Evolutionary conservation across 2,329 filamentous ascomycete species (phyloP), one percentile per base, ranked within the genome.

Genomic region (Rachicladosporium sp.): DNA sequence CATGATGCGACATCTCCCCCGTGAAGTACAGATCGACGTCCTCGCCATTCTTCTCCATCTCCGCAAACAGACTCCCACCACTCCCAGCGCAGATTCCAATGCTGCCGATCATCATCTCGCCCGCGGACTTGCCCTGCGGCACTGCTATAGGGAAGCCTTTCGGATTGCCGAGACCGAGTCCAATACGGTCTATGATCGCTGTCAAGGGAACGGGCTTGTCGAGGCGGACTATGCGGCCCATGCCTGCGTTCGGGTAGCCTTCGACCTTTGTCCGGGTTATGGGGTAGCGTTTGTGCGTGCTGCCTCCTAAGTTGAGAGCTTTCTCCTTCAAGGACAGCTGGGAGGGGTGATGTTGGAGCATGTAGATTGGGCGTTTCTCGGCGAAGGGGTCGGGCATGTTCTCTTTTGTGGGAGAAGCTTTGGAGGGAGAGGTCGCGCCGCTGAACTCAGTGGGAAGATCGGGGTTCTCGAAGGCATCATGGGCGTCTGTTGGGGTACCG

Each of bases 1-100:
- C 86, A 57, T 98, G 91, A 58, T 98, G 91, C 53, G 77, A 83
- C 69, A 96, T 75, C 65, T 98, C 91, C 2, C 91, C 91, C 1
- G 86, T 96, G 50, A 98, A 83, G 3, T 93, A 63, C 31, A 96
- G 61, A 54, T 95, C 86, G 0, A 87, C 85, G 33, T 69, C 63
- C 42, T 59, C 53, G 13, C 54, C 56, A 13, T 51, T 51, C 39
- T 54, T 54, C 42, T 58, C 54, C 2, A 78, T 67, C 31, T 72
- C 71, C 46, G 77, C 76, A 43, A 95, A 73, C 12, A 96, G 71
- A 31, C 80, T 76, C 2, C 79, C 82, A 0, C 91, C 91, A 5
- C 83, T 91, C 2, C 91, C 91, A 0, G 91, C 89, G 52, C 89
- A 96, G 30, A 95, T 82, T 4, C 82, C 88, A 7, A 94, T 78